Percentiles rank a stretch among this genome's conserved stretches.
Evolutionary conservation across 441 rosid genomes (phyloP).

Genomic region (Raphanus hybrid): DNA sequence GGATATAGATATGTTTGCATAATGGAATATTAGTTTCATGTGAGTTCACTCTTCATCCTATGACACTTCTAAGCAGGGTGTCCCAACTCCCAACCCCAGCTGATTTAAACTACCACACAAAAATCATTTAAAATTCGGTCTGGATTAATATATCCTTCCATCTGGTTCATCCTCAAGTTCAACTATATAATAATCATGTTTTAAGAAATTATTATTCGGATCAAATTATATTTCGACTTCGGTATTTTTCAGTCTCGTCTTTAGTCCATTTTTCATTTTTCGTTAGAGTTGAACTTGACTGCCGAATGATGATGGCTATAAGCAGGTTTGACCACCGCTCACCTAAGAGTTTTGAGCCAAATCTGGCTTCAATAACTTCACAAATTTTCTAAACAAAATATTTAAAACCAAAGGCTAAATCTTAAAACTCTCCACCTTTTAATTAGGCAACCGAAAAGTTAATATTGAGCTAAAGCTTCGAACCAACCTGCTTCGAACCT

Average conservation of each 20-base stretch:
- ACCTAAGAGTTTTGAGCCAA: neutral
- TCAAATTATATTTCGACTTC: neutral
- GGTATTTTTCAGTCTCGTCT: neutral
- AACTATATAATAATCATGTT: neutral
- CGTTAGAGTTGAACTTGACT: neutral
- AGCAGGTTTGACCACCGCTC: neutral
- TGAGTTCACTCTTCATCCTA: neutral
- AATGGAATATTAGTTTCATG: neutral
- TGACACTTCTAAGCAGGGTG: neutral
- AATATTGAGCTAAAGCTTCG: conserved; percentile 4
- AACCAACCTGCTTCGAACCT: neutral
- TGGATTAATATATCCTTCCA: neutral
- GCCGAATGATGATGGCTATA: neutral
- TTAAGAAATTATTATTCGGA: neutral
- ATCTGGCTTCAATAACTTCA: neutral
- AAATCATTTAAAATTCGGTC: neutral
- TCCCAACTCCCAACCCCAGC: conserved; percentile 10
- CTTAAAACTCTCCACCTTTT: neutral
- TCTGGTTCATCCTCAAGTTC: neutral
- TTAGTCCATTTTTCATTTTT: neutral
- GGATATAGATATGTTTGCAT: neutral
- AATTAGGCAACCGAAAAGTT: neutral
- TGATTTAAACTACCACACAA: neutral
- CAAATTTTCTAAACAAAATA: neutral
- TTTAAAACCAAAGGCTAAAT: neutral